Percentiles rank a stretch among this genome's conserved stretches.
Evolutionary conservation across 495 filamentous ascomycete genomes (phyloP).

Genomic region (Chaetomium fimeti): DNA sequence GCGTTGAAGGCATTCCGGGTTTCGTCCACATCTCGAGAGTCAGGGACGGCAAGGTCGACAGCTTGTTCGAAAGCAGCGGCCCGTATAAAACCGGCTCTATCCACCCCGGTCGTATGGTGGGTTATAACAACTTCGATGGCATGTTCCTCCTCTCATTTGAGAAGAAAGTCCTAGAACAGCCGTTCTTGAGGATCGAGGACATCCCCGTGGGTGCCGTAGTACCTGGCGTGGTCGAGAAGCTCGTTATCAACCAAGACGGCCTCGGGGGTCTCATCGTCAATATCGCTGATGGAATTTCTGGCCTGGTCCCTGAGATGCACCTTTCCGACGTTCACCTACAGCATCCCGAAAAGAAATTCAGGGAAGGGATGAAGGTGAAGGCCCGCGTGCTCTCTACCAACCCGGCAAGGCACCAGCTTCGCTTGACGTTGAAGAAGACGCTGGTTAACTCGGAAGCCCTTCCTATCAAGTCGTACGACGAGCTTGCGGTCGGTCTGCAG

Average conservation of each 20-base stretch:
- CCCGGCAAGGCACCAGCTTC: constrained; percentile 69
- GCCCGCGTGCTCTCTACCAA: constrained; percentile 80
- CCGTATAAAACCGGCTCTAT: constrained; percentile 70
- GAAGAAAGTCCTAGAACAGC: constrained; percentile 75
- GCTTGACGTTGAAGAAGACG: constrained; percentile 91
- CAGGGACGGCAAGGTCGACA: constrained; percentile 81
- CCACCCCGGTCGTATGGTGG: constrained; percentile 78
- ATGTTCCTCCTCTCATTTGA: constrained; percentile 84
- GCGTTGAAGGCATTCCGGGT: constrained; percentile 67
- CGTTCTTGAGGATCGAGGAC: constrained; percentile 87
- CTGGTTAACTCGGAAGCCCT: constrained; percentile 81
- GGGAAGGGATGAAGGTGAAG: constrained; percentile 78
- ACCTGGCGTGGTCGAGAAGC: constrained; percentile 78
- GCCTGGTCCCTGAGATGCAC: constrained; percentile 82
- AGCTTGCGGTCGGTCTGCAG: constrained; percentile 66
- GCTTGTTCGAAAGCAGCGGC: constrained; percentile 69
- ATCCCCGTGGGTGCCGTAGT: constrained; percentile 77
- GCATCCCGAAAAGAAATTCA: constrained; percentile 94
- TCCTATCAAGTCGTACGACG: constrained; percentile 71
- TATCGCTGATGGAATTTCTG: constrained; percentile 80
- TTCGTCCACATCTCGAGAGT: constrained; percentile 93
- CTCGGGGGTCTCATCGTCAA: constrained; percentile 77
- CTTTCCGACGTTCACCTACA: constrained; percentile 82
- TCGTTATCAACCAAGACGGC: constrained; percentile 69
- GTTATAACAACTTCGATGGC: constrained; percentile 83